Evolutionary conservation across 345 rosid species (phyloP).

Genomic region (Combretum micranthum): DNA sequence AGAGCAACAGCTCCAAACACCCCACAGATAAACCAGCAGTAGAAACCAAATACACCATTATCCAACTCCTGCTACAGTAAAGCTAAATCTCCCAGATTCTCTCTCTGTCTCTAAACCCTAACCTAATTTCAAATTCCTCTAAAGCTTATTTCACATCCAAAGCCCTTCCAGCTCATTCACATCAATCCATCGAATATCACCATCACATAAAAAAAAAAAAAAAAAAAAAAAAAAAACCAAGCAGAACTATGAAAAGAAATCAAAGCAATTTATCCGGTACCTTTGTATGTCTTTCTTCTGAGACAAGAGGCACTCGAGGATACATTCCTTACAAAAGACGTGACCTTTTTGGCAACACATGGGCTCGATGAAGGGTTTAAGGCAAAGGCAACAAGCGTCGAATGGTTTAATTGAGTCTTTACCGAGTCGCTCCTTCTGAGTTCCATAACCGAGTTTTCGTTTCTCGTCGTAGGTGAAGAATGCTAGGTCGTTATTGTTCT

Average conservation of each 20-base stretch:
- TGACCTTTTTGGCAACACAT: constrained; percentile 93
- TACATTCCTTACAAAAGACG: constrained; percentile 85
- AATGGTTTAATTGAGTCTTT: constrained; percentile 93
- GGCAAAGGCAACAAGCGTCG: constrained; percentile 90
- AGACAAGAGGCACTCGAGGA: constrained; percentile 73
- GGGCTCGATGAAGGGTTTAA: constrained; percentile 83
- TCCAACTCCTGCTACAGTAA: too few relatives aligned
- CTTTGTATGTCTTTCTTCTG: constrained; percentile 91
- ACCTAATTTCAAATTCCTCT: too few relatives aligned
- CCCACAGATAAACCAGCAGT: too few relatives aligned
- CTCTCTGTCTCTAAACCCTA: too few relatives aligned
- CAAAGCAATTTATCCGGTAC: constrained; percentile 12
- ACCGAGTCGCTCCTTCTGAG: constrained; percentile 93
- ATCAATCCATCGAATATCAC: neutral
- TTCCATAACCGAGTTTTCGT: constrained; percentile 85
- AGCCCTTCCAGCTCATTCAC: too few relatives aligned
- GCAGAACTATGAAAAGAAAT: neutral
- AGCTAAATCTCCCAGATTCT: too few relatives aligned
- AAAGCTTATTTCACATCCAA: too few relatives aligned
- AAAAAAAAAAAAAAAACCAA: neutral
- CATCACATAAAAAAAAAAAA: too few relatives aligned
- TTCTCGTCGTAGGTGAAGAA: constrained; percentile 98
- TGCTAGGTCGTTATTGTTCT: constrained; percentile 93
- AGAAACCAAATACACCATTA: too few relatives aligned
- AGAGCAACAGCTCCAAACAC: too few relatives aligned